Base-by-base conservation (phyloP, 2,329 filamentous ascomycete species). In the Ilyonectria mors-panacis region DNA sequence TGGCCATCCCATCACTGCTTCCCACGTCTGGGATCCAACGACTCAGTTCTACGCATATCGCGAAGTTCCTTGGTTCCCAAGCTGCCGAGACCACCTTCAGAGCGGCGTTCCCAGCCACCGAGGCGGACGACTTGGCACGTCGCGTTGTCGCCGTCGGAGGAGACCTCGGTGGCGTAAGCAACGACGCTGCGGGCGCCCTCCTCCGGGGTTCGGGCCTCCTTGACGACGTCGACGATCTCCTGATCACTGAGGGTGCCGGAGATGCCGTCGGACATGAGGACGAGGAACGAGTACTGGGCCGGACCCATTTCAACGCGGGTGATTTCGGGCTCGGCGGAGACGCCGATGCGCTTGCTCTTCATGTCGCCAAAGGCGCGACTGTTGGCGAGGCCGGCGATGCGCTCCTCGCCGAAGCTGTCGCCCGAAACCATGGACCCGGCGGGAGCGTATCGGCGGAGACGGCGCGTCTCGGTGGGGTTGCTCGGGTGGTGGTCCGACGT, bases 361-460 rank as follows among this genome's bases (percentile, higher is more conserved):
- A 98, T 94, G 83, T 99, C 96, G 28, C 96, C 96, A 78, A 99
- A 98, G 4, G 96, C 88, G 33, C 96, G 93, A 35, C 94, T 97
- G 82, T 99, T 99, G 73, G 96, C 96, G 0, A 99, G 87, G 0
- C 96, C 95, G 15, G 91, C 91, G 80, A 99, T 96, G 73, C 96
- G 94, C 82, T 98, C 95, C 82, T 99, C 96, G 77, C 96, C 96
- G 79, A 99, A 99, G 37, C 94, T 97, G 82, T 99, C 96, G 0
- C 81, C 82, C 26, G 95, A 96, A 19, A 97, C 92, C 78, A 98
- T 95, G 3, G 92, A 87, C 28, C 86, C 92, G 33, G 93, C 89
- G 39, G 84, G 83, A 1, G 94, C 93, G 78, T 95, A 98, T 55
- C 95, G 91, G 50, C 95, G 92, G 26, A 99, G 87, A 8, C 96